Conservation (phyloP, 2,329 filamentous ascomycete species). For the Cercospora citrullina region DNA sequence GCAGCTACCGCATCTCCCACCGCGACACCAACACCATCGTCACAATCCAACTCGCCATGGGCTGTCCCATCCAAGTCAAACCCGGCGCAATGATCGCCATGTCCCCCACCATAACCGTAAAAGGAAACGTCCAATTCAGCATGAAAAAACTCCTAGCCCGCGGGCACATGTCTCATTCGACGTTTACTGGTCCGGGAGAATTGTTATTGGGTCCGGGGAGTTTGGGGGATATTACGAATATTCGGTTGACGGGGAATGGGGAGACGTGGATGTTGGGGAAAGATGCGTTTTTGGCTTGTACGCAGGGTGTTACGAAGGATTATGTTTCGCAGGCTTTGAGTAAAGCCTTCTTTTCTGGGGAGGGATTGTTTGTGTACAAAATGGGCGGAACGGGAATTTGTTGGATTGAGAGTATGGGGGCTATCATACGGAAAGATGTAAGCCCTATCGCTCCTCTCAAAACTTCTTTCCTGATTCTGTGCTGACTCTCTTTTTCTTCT, state of each 20-base stretch:
- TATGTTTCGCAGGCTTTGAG: conserved; percentile 78
- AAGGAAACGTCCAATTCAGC: conserved; percentile 79
- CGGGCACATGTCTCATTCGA: conserved; percentile 75
- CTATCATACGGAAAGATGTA: conserved; percentile 87
- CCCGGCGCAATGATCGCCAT: conserved; percentile 94
- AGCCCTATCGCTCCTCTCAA: no score
- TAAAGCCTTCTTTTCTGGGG: conserved; percentile 92
- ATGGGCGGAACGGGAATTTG: conserved; percentile 77
- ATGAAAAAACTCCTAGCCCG: conserved; percentile 88
- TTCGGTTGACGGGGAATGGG: conserved; percentile 64
- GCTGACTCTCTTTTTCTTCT: no score
- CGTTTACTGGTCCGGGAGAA: conserved; percentile 87
- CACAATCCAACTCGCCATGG: conserved; percentile 85
- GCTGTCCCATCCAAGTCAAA: conserved; percentile 77
- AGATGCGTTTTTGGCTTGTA: conserved; percentile 82
- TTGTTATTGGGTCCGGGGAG: conserved; percentile 76
- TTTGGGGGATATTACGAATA: conserved; percentile 81
- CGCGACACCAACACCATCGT: conserved; percentile 86
- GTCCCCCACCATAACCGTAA: conserved; percentile 82
- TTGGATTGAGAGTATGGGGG: conserved; percentile 91
- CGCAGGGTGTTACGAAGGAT: conserved; percentile 83
- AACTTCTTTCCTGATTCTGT: no score
- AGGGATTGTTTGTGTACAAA: conserved; percentile 88
- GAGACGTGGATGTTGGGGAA: conserved; percentile 82
- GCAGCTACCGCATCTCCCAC: conserved; percentile 90